Conservation (phyloP, 352 stramenopile genomes). For the Phytophthora agathidicida region DNA sequence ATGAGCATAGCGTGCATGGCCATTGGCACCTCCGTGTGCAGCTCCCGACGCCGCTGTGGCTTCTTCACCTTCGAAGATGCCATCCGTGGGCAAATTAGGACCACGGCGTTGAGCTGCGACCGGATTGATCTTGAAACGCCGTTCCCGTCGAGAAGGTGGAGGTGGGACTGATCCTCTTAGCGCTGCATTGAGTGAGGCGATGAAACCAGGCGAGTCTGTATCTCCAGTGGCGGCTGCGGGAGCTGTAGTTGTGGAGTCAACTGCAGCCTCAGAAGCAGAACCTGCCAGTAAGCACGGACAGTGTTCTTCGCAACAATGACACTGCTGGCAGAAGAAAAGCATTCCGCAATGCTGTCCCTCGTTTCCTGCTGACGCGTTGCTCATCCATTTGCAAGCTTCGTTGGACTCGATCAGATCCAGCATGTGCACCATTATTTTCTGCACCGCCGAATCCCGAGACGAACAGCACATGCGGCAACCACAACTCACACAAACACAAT, state of each 20-base stretch:
- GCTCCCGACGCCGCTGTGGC: not conserved
- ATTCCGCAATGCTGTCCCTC: constrained; percentile 40
- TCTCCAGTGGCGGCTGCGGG: not conserved
- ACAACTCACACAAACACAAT: constrained; percentile 76
- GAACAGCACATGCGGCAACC: constrained; percentile 80
- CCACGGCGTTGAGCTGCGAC: constrained; percentile 33
- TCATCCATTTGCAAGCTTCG: constrained; percentile 66
- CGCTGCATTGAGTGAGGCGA: constrained; percentile 12
- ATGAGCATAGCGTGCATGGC: not conserved
- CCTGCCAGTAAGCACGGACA: constrained; percentile 39
- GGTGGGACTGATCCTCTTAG: constrained; percentile 1
- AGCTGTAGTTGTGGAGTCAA: not conserved
- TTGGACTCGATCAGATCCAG: constrained; percentile 62
- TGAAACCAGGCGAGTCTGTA: constrained; percentile 11
- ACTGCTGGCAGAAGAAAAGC: constrained; percentile 43
- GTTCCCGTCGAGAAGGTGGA: constrained; percentile 15
- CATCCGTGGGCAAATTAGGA: constrained; percentile 5
- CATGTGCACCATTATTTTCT: constrained; percentile 65
- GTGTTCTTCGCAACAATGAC: constrained; percentile 46
- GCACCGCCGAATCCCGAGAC: constrained; percentile 52
- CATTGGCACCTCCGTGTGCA: not conserved
- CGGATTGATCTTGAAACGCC: constrained; percentile 40
- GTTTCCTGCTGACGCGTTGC: constrained; percentile 22
- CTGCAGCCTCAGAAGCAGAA: not conserved
- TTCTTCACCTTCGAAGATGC: constrained; percentile 1